Evolutionary conservation across 2,329 filamentous ascomycete genomes (phyloP).

Genomic region (Dissoconium aciculare): DNA sequence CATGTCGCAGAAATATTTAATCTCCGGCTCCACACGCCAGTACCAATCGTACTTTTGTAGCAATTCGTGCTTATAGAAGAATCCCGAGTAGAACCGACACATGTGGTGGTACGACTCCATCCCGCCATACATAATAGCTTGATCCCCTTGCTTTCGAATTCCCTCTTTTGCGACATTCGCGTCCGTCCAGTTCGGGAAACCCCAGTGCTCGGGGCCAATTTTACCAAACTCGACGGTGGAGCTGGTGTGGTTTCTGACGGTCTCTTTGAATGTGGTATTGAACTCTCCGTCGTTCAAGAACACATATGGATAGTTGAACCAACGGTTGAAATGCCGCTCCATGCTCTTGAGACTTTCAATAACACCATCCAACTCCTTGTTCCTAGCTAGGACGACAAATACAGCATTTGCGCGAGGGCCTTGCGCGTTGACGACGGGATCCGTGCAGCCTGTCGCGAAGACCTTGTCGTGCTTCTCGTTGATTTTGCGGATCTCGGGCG

Average conservation of each 20-base stretch:
- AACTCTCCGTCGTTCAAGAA: constrained; percentile 97
- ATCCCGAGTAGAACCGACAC: constrained; percentile 99
- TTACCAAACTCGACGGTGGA: constrained; percentile 80
- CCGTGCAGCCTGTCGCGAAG: constrained; percentile 78
- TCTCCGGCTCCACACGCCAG: constrained; percentile 96
- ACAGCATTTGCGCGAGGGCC: constrained; percentile 74
- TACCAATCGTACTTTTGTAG: constrained; percentile 98
- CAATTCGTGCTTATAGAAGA: constrained; percentile 94
- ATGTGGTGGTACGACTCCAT: constrained; percentile 98
- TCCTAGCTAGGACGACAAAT: constrained; percentile 87
- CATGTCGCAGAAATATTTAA: constrained; percentile 99
- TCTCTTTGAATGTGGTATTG: constrained; percentile 83
- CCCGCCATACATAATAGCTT: constrained; percentile 97
- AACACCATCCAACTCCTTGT: constrained; percentile 92
- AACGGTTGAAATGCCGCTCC: constrained; percentile 96
- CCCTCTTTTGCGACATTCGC: constrained; percentile 87
- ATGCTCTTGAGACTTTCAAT: constrained; percentile 95
- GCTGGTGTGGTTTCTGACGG: constrained; percentile 80
- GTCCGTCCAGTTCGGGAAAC: constrained; percentile 92
- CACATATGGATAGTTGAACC: constrained; percentile 97
- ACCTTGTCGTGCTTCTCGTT: constrained; percentile 96
- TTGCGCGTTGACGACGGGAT: constrained; percentile 54
- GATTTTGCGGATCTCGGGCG: constrained; percentile 80
- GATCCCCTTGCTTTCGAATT: constrained; percentile 90
- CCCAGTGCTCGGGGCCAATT: constrained; percentile 84